Conservation (phyloP, 495 filamentous ascomycete genomes). For the Chlorociboria aeruginascens region DNA sequence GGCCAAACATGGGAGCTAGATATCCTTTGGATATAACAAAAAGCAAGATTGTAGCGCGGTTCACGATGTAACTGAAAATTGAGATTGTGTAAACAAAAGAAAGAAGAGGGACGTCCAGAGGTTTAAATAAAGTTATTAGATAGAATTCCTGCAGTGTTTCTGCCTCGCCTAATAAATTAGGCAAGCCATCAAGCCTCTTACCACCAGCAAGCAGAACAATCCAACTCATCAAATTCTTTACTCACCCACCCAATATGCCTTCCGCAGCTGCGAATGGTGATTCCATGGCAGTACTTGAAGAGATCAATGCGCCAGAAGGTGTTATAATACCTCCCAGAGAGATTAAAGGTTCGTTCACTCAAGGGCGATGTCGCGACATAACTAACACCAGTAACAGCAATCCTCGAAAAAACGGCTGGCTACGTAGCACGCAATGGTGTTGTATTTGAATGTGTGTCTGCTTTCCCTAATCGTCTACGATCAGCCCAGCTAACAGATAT, state of each 20-base stretch:
- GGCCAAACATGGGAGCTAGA: too few species aligned
- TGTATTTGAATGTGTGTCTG: conserved; percentile 59
- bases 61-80: too few species aligned
- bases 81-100: too few species aligned
- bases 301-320: conserved; percentile 65
- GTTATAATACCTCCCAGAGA: conserved; percentile 77
- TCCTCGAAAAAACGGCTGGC: conserved; percentile 93
- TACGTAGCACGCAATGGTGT: conserved; percentile 77
- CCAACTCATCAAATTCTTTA: background rate
- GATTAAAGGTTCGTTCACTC: conserved; percentile 45
- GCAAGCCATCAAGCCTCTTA: too few species aligned
- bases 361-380: background rate
- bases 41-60: too few species aligned
- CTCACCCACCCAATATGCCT: conserved; percentile 12
- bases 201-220: too few species aligned
- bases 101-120: too few species aligned
- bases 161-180: too few species aligned
- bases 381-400: conserved; percentile 34
- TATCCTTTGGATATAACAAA: too few species aligned
- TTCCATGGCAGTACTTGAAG: conserved; percentile 33
- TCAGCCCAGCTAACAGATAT: conserved; percentile 10
- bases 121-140: too few species aligned
- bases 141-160: too few species aligned
- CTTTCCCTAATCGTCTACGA: background rate
- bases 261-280: conserved; percentile 48